Evolutionary conservation across 495 filamentous ascomycete species (phyloP).

Genomic region (Trichoderma orchidacearum): DNA sequence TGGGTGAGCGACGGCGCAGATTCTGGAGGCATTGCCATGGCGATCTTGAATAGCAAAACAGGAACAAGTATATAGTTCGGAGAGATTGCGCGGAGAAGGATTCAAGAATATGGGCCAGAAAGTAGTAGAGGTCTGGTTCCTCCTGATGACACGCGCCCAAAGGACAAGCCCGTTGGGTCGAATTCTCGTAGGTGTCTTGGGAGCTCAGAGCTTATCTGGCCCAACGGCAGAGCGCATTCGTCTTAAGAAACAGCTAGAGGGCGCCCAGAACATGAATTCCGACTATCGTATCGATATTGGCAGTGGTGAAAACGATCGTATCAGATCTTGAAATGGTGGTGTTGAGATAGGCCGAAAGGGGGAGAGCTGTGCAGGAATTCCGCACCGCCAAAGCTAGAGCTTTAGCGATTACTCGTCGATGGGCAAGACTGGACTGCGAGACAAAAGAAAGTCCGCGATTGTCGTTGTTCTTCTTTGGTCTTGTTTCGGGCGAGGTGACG

Average conservation of each 20-base stretch:
- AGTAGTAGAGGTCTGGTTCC: background rate
- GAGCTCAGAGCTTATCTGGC: background rate
- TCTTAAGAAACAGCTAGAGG: background rate
- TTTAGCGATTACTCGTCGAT: background rate
- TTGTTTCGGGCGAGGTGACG: background rate
- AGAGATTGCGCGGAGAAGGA: background rate
- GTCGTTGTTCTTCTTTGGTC: background rate
- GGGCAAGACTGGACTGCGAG: background rate
- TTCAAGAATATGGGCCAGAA: background rate
- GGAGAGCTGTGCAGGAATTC: background rate
- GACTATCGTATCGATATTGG: background rate
- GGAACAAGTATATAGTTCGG: background rate
- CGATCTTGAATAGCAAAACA: background rate
- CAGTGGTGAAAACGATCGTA: background rate
- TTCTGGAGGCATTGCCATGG: slow-evolving; percentile 1
- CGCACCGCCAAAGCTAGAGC: background rate
- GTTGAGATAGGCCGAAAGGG: background rate
- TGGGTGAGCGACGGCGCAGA: background rate
- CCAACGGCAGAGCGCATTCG: background rate
- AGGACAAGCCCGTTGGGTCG: background rate
- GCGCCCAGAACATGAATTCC: background rate
- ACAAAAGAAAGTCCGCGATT: background rate
- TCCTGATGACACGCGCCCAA: background rate
- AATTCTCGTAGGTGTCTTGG: background rate
- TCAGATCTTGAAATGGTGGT: background rate